Evolutionary conservation across 345 rosid genomes (phyloP).

Genomic region (Viola odorata): DNA sequence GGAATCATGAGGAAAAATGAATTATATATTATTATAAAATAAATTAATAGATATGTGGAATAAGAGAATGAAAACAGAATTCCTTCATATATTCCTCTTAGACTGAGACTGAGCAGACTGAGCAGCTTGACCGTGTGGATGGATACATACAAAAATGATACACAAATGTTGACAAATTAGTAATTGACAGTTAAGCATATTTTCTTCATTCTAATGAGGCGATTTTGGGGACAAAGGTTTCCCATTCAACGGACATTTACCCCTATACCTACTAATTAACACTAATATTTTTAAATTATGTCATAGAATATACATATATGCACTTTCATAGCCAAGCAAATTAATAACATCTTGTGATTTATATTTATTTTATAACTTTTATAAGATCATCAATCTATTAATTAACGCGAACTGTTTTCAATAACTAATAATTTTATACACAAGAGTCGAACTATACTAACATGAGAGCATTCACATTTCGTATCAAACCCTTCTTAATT

Average conservation of each 20-base stretch:
- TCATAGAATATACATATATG: too few relatives aligned
- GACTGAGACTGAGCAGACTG: conserved; percentile 11
- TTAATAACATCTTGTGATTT: too few relatives aligned
- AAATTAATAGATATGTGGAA: not conserved
- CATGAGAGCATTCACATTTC: too few relatives aligned
- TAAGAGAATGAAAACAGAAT: conserved; percentile 11
- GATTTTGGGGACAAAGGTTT: conserved; percentile 51
- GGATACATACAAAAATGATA: not conserved
- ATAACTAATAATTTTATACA: too few relatives aligned
- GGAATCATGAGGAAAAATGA: too few relatives aligned
- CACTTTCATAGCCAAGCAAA: too few relatives aligned
- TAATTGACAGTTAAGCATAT: conserved; percentile 40
- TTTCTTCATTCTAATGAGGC: conserved; percentile 50
- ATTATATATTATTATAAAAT: not conserved
- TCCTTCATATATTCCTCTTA: conserved; percentile 9
- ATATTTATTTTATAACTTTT: too few relatives aligned
- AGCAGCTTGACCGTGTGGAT: not conserved
- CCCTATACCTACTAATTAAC: not conserved
- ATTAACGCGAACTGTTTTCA: too few relatives aligned
- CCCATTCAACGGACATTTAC: conserved; percentile 65
- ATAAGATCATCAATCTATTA: too few relatives aligned
- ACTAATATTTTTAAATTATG: too few relatives aligned
- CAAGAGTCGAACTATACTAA: too few relatives aligned
- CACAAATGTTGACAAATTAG: conserved; percentile 17
- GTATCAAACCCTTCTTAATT: not conserved